phyloP scores from a whole-genome alignment of 2,329 filamentous ascomycete genomes.

The Monosporascus cannonballus region DNA sequence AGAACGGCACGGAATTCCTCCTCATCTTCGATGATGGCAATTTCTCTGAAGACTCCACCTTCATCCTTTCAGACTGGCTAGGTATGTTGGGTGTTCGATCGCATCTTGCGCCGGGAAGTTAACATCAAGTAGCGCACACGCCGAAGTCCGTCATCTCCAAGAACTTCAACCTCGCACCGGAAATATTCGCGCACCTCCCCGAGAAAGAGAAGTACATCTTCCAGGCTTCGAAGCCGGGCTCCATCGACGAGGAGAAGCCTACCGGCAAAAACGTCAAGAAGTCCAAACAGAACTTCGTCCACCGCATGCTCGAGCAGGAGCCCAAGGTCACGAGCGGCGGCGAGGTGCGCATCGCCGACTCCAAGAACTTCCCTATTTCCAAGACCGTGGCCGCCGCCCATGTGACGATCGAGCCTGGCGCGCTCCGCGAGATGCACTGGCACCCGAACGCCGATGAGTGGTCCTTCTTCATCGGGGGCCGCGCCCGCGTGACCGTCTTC shows the following conservation, averaged over 20 bases:
- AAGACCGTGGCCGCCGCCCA: constrained; percentile 68
- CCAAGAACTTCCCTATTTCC: constrained; percentile 68
- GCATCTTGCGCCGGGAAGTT: constrained; percentile 2
- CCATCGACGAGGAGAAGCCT: constrained; percentile 61
- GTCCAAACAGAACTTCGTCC: constrained; percentile 63
- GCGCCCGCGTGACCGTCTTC: constrained; percentile 69
- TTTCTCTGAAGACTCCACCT: constrained; percentile 60
- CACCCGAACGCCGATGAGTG: constrained; percentile 75
- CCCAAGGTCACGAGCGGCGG: constrained; percentile 63
- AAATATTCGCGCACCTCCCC: constrained; percentile 64
- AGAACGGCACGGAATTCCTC: constrained; percentile 60
- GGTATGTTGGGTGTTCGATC: constrained; percentile 32
- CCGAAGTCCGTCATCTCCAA: constrained; percentile 66
- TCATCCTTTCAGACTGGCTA: constrained; percentile 68
- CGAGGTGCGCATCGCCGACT: constrained; percentile 67
- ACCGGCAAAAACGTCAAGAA: constrained; percentile 56
- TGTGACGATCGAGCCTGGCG: constrained; percentile 64
- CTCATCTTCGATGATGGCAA: constrained; percentile 40
- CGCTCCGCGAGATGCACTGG: constrained; percentile 77
- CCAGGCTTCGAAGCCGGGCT: constrained; percentile 57
- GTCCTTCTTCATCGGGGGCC: constrained; percentile 71
- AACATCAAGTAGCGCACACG: constrained; percentile 49
- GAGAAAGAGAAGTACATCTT: constrained; percentile 71
- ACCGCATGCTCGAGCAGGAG: constrained; percentile 65
- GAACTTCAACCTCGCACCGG: constrained; percentile 67